Percentiles rank a stretch among this genome's conserved stretches.
These are phyloP conservation scores for Chaetomium sp. DNA, from an alignment of 2,329 filamentous ascomycete species.

Conservation along the genomic window DNA sequence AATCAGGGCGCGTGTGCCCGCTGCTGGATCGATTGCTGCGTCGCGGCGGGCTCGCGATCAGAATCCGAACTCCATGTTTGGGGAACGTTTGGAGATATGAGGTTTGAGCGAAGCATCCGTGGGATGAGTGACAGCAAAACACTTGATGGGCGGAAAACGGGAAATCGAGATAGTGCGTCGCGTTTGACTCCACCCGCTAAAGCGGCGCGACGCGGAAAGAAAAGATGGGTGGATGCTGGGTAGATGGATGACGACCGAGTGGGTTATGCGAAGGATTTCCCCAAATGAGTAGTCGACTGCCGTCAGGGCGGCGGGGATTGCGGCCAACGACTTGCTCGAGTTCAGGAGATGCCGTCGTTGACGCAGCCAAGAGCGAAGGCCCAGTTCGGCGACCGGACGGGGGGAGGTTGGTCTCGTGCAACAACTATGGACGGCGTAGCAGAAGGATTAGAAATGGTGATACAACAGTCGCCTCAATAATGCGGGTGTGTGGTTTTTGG, in stretches of 20 bases:
- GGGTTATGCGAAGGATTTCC: background rate
- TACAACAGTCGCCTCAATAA: background rate
- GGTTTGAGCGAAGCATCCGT: background rate
- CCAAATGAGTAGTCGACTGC: background rate
- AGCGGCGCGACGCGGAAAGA: slow-evolving; percentile 6
- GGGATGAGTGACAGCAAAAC: slow-evolving; percentile 1
- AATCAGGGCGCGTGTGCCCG: background rate
- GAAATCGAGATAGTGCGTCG: slow-evolving; percentile 1
- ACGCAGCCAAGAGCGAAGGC: background rate
- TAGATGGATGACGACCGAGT: too few relatives aligned
- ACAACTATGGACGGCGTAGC: background rate
- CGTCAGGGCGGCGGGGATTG: background rate
- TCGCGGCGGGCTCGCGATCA: slow-evolving; percentile 12
- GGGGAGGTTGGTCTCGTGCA: background rate
- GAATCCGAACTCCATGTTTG: slow-evolving; percentile 10
- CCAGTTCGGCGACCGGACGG: background rate
- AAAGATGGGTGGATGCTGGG: too few relatives aligned
- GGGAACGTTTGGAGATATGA: background rate
- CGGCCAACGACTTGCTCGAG: background rate
- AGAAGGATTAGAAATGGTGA: too few relatives aligned
- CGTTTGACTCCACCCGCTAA: slow-evolving; percentile 8
- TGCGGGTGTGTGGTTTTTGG: too few relatives aligned
- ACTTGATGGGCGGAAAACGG: background rate
- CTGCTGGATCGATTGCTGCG: slow-evolving; percentile 8
- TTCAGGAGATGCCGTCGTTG: background rate